Base-by-base conservation (phyloP, 2,329 filamentous ascomycete genomes). In the Colletotrichum lupini region DNA sequence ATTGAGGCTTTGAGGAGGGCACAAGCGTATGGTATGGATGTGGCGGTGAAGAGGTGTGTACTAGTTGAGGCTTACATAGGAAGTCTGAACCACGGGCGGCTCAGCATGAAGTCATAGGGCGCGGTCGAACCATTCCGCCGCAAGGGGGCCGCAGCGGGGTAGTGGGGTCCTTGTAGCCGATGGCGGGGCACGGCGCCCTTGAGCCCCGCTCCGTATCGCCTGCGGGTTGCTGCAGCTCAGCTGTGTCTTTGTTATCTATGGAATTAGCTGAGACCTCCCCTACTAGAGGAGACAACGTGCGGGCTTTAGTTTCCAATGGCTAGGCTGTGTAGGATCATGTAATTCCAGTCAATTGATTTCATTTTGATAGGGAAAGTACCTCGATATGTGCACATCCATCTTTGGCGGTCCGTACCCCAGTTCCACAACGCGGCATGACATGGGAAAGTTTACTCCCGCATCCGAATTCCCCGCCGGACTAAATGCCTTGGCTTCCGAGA, bases 21-120 rank as follows among this genome's bases (percentile, higher is more conserved):
- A 19, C 14, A 7, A 49, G 14, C 0, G 5, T 28, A 49, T 5
- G 42, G 26, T 7, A 5, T 8, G 8, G 1, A 11, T 32, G 24
- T 53, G 59, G 55, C 30, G 42, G 42, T 64, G 53, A 32, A 55
- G 37, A 28, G 32, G 63, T 56, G 16, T 22, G 37, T 24, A n/a
- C n/a, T 4, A 16, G 35, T 16, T 37, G 67, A 49, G 42, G 42
- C 19, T 49, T 35, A 32, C 28, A 59, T 30, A 63, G 28, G 32
- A 49, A 49, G 57, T n/a, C 32, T 37, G 35, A 55, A 68, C 7
- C 14, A 35, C 64, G 14, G 57, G 52, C 60, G 52, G 57, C 52
- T 68, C 57, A 60, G 58, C 26, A 72, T 72, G 59, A 69, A 64
- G 70, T 72, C 70, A 69, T 69, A 61, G 62, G 59, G 57, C 37